Base-by-base conservation (phyloP, 371 early-diverging fungal genomes). In the Mortierella sp. region DNA sequence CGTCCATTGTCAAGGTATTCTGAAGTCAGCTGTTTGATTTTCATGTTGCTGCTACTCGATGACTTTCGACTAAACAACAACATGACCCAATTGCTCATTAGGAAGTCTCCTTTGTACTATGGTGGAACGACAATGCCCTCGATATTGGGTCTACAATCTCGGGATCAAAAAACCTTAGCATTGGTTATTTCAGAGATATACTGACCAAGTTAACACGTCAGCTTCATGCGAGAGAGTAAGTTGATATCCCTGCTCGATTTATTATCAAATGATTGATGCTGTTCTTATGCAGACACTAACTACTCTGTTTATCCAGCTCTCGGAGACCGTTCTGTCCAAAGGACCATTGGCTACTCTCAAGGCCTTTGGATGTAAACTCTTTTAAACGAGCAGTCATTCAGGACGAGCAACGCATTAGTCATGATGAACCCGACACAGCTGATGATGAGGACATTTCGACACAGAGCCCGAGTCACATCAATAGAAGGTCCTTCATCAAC, bases 181-280 rank as follows among this genome's bases (percentile, higher is more conserved):
- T 91, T 6, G 79, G 67, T 28, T 88, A 91, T 52, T 66, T 94
- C 52, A 83, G 91, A 15, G 84, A 88, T 25, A 83, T 84, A 12
- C 84, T 91, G 5, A 92, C 93, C 0, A 86, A 85, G 50, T 72
- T 95, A n/a, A 76, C 94, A 14, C 90, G 89, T 57, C 95, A 94
- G 64, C 84, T 96, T 45, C 93, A 95, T 81, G 88, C 90, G 44
- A 84, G 95, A 84, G 94, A 95, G 92, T 93, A 85, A 74, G 88
- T 83, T 12, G 25, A 19, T 45, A 11, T 18, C 5, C 7, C 9
- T 53, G 7, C 29, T 4, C n/a, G 26, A 70, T 52, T 11, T 30
- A n/a, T 58, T 9, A 19, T 29, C 45, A 4, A 28, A 28, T 21
- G 50, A 18, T 7, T 12, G 18, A 29, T 23, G 19, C 9, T 37